Evolutionary conservation across 306 rosid species (phyloP).

Genomic region (Medicago ruthenica): DNA sequence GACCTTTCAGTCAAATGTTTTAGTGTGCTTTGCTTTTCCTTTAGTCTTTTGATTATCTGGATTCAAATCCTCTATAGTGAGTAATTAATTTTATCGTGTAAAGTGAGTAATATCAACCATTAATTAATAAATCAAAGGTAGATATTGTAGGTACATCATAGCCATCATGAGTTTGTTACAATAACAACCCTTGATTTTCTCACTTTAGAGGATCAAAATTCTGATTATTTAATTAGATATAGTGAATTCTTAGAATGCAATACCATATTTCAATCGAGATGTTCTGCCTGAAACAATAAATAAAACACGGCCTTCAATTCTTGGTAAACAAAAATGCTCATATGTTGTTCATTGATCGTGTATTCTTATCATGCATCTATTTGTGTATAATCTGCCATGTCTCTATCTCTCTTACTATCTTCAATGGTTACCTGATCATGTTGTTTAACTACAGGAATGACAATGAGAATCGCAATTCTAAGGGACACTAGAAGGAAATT

Average conservation of each 20-base stretch:
- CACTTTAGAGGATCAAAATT: no score
- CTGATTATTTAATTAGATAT: no score
- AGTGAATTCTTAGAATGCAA: neutral
- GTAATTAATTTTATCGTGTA: no score
- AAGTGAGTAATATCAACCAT: no score
- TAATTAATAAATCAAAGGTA: no score
- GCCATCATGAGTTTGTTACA: no score
- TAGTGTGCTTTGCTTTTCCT: neutral
- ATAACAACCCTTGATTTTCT: no score
- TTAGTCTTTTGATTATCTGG: no score
- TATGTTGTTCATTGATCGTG: neutral
- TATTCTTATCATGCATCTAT: neutral
- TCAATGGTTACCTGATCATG: neutral
- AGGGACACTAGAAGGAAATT: slow-evolving; percentile 41
- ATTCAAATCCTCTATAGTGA: neutral
- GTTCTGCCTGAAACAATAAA: neutral
- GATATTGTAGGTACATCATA: no score
- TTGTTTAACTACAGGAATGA: slow-evolving; percentile 49
- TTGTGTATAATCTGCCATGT: neutral
- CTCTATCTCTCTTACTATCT: neutral
- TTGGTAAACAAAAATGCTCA: neutral
- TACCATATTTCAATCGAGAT: neutral
- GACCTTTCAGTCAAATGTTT: neutral
- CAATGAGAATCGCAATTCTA: slow-evolving; percentile 50
- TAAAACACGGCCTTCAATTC: no score